Evolutionary conservation across 2,329 filamentous ascomycete genomes (phyloP).

Genomic region (Chalaropsis ovoidea): DNA sequence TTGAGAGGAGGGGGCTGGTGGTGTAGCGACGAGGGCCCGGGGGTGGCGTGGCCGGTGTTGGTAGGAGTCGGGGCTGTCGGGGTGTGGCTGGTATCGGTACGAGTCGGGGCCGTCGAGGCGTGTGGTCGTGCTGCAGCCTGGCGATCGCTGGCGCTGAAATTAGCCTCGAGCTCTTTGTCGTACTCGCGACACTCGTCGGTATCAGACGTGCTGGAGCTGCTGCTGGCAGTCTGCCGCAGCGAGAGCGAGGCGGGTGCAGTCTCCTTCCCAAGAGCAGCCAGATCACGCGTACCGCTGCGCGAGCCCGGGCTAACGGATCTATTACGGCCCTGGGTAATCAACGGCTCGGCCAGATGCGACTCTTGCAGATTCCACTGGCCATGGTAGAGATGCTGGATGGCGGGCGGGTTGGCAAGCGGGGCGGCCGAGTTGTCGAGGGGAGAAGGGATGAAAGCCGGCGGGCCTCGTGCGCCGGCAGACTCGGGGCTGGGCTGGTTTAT

Average conservation of each 20-base stretch:
- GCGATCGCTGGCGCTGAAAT: not conserved
- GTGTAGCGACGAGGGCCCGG: not conserved
- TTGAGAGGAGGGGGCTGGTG: not conserved
- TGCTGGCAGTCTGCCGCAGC: not conserved
- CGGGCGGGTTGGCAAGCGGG: not conserved
- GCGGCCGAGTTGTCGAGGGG: not conserved
- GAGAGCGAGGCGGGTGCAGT: not conserved
- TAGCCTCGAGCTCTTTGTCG: not conserved
- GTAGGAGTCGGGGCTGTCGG: not conserved
- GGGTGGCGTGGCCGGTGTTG: not conserved
- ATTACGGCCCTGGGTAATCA: slow-evolving; percentile 11
- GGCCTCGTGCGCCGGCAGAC: not conserved
- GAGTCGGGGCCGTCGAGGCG: not conserved
- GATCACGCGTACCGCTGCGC: not conserved
- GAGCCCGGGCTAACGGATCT: slow-evolving; percentile 19
- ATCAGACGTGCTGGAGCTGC: not conserved
- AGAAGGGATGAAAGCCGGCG: not conserved
- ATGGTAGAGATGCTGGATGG: not conserved
- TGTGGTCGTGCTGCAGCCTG: not conserved
- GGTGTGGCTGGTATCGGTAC: not conserved
- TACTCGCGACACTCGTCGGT: not conserved
- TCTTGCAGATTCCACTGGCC: slow-evolving; percentile 21
- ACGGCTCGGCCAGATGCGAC: slow-evolving; percentile 21
- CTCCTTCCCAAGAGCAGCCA: not conserved
- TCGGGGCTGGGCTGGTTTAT: not conserved